Percentiles rank a stretch among this genome's conserved stretches.
phyloP scores from a whole-genome alignment of 2,329 filamentous ascomycete genomes.

The Decorospora gaudefroyi region DNA sequence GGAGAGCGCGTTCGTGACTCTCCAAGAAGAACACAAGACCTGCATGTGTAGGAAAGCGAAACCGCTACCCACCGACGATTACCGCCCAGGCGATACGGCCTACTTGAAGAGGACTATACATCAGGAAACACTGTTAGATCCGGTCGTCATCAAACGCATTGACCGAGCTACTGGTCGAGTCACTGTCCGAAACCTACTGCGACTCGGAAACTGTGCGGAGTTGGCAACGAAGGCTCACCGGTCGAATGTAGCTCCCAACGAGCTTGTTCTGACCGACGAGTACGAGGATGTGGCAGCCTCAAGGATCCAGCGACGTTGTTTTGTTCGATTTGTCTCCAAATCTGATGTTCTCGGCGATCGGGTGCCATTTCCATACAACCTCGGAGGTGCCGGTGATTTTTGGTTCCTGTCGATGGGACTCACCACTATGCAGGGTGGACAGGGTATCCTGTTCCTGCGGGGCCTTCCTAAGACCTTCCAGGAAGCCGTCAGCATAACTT shows the following conservation, averaged over 20 bases:
- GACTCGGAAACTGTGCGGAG: slow-evolving; percentile 53
- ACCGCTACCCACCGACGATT: slow-evolving; percentile 32
- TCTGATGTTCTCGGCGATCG: slow-evolving; percentile 35
- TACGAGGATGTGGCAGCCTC: slow-evolving; percentile 46
- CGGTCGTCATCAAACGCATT: slow-evolving; percentile 61
- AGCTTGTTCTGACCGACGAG: slow-evolving; percentile 61
- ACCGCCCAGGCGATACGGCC: slow-evolving; percentile 63
- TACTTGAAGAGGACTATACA: slow-evolving; percentile 50
- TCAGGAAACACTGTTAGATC: slow-evolving; percentile 56
- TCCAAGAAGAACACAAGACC: slow-evolving; percentile 59
- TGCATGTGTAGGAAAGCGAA: slow-evolving; percentile 54
- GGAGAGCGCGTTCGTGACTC: slow-evolving; percentile 65
- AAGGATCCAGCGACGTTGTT: slow-evolving; percentile 61
- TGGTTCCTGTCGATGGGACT: slow-evolving; percentile 62
- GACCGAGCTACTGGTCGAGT: slow-evolving; percentile 38
- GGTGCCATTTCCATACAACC: slow-evolving; percentile 67
- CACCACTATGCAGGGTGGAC: slow-evolving; percentile 12
- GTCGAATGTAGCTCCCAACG: slow-evolving; percentile 55
- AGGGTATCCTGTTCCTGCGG: slow-evolving; percentile 14
- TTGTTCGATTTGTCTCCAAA: slow-evolving; percentile 60
- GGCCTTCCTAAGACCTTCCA: slow-evolving; percentile 28
- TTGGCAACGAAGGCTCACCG: slow-evolving; percentile 28
- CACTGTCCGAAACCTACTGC: slow-evolving; percentile 58
- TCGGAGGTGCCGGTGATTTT: slow-evolving; percentile 66
- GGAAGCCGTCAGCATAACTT: slow-evolving; percentile 63